A percentile compares a stretch with the other conserved stretches of the same genome.
Evolutionary conservation across 306 rosid genomes (phyloP).

Genomic region (Senna siamea): DNA sequence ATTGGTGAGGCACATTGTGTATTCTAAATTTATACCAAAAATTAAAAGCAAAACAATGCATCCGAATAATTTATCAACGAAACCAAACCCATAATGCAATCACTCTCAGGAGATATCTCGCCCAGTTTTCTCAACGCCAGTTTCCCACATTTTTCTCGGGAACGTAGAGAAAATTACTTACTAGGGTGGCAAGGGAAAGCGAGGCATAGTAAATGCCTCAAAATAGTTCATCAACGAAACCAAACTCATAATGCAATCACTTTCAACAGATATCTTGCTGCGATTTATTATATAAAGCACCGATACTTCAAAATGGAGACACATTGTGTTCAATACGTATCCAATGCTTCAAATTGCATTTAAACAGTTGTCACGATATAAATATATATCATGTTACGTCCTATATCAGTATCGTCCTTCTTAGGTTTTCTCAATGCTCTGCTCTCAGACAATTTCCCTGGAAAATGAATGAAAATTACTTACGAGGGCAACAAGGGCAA

Average conservation of each 20-base stretch:
- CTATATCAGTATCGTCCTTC: too few species aligned
- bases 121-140: too few species aligned
- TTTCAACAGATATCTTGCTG: neutral
- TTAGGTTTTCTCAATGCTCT: neutral
- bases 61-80: neutral
- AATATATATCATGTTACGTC: too few species aligned
- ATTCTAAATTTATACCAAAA: neutral
- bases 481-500: slow-evolving; percentile 66
- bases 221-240: neutral
- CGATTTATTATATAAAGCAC: neutral
- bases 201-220: too few species aligned
- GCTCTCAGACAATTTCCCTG: neutral
- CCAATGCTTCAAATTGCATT: too few species aligned
- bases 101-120: neutral
- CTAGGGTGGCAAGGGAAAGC: too few species aligned
- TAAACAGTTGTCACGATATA: neutral
- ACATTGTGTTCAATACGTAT: neutral
- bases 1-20: neutral
- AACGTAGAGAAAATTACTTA: too few species aligned
- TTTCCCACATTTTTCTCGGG: too few species aligned
- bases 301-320: neutral
- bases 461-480: slow-evolving; percentile 2
- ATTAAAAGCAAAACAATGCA: neutral
- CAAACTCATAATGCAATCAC: neutral
- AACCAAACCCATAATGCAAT: neutral